A percentile compares a stretch with the other conserved stretches of the same genome.
These are phyloP conservation scores for Fonsecaea pugnacius DNA, from an alignment of 2,329 filamentous ascomycete genomes.

Conservation along the genomic window DNA sequence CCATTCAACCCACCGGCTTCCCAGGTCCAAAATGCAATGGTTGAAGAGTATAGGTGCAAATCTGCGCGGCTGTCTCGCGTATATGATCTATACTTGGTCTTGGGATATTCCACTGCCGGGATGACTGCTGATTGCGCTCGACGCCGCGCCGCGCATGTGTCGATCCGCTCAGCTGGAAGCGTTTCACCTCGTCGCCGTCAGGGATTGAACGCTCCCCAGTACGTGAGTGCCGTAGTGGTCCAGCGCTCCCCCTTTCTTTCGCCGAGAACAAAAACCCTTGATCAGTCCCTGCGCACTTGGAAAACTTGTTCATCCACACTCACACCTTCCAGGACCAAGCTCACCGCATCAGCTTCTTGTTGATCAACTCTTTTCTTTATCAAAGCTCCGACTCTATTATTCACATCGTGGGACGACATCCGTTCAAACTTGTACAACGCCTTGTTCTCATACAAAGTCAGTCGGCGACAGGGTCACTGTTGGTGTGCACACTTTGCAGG, in stretches of 20 bases:
- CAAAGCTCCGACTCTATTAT: not conserved
- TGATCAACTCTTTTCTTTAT: not conserved
- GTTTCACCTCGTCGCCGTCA: not conserved
- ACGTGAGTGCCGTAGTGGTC: not conserved
- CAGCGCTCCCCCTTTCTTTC: conserved; percentile 7
- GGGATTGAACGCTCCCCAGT: not conserved
- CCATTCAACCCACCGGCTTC: not conserved
- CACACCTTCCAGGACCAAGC: not conserved
- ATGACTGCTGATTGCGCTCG: not conserved
- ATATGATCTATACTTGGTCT: not conserved
- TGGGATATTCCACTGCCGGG: not conserved
- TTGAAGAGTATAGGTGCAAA: not conserved
- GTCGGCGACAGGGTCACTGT: not conserved
- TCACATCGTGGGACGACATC: not conserved
- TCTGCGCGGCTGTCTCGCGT: not conserved
- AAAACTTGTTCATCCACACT: not conserved
- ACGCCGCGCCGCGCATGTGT: not conserved
- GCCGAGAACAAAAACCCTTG: not conserved
- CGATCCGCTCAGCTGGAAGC: not conserved
- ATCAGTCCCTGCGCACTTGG: not conserved
- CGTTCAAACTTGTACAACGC: not conserved
- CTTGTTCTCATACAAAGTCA: not conserved
- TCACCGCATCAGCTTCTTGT: not conserved
- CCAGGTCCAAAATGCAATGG: not conserved
- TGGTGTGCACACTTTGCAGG: not conserved